phyloP scores from a whole-genome alignment of 106 monocot genomes.

The Dendrobium nobile region DNA sequence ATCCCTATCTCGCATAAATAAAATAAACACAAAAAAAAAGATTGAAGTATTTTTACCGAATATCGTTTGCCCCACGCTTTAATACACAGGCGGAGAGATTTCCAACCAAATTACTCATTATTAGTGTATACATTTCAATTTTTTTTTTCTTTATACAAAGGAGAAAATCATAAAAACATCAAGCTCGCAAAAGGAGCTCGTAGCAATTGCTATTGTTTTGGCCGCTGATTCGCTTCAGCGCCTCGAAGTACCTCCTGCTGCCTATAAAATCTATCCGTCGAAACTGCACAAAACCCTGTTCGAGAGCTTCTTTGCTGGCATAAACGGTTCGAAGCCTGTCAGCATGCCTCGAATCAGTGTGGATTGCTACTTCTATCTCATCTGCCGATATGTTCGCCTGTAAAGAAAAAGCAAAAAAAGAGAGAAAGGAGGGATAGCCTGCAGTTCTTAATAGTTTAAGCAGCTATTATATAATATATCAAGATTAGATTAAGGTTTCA shows the following conservation, averaged over 20 bases:
- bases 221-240: slow-evolving; percentile 60
- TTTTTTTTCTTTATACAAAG: too few relatives aligned
- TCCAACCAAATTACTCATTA: too few relatives aligned
- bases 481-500: too few relatives aligned
- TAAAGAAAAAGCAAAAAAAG: background rate
- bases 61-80: too few relatives aligned
- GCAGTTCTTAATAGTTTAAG: too few relatives aligned
- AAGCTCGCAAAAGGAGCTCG: slow-evolving; percentile 68
- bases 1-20: too few relatives aligned
- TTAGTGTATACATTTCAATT: too few relatives aligned
- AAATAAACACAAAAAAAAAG: too few relatives aligned
- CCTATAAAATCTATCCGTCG: slow-evolving; percentile 82
- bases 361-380: slow-evolving; percentile 71
- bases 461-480: too few relatives aligned
- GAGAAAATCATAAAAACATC: background rate
- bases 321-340: slow-evolving; percentile 68
- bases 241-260: slow-evolving; percentile 74
- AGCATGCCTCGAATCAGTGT: slow-evolving; percentile 84
- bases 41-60: too few relatives aligned
- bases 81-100: too few relatives aligned
- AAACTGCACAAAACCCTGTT: slow-evolving; percentile 32
- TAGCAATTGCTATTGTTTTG: slow-evolving; percentile 66
- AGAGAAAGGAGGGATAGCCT: too few relatives aligned
- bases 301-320: slow-evolving; percentile 50
- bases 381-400: slow-evolving; percentile 73